Conservation (phyloP, 148 eudicot species). For the Polygonum maritimum region DNA sequence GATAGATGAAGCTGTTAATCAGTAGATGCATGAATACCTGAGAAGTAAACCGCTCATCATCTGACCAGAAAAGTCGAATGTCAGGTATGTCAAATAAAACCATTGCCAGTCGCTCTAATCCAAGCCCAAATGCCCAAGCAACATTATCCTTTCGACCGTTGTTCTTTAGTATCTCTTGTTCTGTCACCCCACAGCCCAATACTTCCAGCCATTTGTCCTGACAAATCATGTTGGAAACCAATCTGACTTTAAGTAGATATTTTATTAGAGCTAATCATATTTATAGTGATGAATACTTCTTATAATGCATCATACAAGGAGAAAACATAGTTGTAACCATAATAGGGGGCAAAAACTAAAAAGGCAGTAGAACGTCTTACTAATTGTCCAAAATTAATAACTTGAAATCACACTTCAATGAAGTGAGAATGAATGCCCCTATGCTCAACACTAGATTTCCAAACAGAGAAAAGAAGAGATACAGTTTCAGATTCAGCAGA, state of each 20-base stretch:
- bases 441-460: neutral
- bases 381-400: neutral
- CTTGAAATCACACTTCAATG: neutral
- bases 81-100: slow-evolving; percentile 93
- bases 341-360: neutral
- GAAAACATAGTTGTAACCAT: neutral
- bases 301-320: neutral
- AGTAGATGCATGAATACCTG: slow-evolving; percentile 34
- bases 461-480: slow-evolving; percentile 5
- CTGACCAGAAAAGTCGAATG: slow-evolving; percentile 91
- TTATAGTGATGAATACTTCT: neutral
- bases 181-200: slow-evolving; percentile 96
- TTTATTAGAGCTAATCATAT: neutral
- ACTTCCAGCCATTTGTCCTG: slow-evolving; percentile 99
- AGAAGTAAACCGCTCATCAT: slow-evolving; percentile 84
- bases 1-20: neutral
- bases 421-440: neutral
- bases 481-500: neutral
- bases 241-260: neutral
- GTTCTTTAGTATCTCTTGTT: slow-evolving; percentile 82
- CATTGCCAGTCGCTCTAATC: slow-evolving; percentile 96
- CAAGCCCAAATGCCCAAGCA: slow-evolving; percentile 99
- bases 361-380: neutral
- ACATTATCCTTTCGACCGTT: slow-evolving; percentile 54
- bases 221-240: slow-evolving; percentile 13